Evolutionary conservation across 148 eudicot genomes (phyloP).

Genomic region (Heliosperma pusillum): DNA sequence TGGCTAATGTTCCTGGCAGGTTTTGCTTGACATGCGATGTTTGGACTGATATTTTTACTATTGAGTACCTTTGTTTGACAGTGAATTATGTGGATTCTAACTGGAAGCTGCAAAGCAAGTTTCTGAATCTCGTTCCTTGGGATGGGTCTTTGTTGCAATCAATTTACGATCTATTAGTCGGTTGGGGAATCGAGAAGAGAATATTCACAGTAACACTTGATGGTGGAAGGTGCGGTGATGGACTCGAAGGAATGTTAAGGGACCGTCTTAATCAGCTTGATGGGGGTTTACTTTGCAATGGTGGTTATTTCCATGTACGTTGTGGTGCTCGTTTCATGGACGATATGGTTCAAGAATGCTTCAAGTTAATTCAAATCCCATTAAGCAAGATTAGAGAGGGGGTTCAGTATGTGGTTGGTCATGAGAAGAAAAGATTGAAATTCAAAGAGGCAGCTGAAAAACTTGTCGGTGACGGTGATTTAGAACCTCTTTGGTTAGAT

Average conservation of each 20-base stretch:
- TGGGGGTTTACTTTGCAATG: slow-evolving; percentile 10
- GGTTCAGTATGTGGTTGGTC: slow-evolving; percentile 4
- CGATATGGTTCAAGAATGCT: slow-evolving; percentile 14
- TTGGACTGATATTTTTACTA: slow-evolving; percentile 1
- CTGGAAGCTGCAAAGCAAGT: slow-evolving; percentile 21
- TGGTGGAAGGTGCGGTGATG: slow-evolving; percentile 11
- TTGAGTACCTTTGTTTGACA: slow-evolving; percentile 14
- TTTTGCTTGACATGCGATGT: slow-evolving; percentile 13
- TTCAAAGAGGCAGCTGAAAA: slow-evolving; percentile 15
- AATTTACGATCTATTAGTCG: not conserved
- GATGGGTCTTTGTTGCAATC: not conserved
- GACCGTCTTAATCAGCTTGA: slow-evolving; percentile 9
- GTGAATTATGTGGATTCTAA: slow-evolving; percentile 21
- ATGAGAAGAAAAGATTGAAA: slow-evolving; percentile 13
- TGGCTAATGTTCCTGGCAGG: slow-evolving; percentile 4
- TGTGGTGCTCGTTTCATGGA: slow-evolving; percentile 20
- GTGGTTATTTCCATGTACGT: slow-evolving; percentile 9
- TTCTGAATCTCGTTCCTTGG: slow-evolving; percentile 16
- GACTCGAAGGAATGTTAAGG: not conserved
- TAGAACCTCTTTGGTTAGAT: slow-evolving; percentile 17
- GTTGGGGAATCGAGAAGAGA: slow-evolving; percentile 17
- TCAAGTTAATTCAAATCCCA: slow-evolving; percentile 5
- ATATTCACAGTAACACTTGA: slow-evolving; percentile 10
- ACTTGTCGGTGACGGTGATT: not conserved
- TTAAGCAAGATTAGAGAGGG: slow-evolving; percentile 10